Evolutionary conservation across 306 rosid genomes (phyloP).

Genomic region (Cucurbita pepo): DNA sequence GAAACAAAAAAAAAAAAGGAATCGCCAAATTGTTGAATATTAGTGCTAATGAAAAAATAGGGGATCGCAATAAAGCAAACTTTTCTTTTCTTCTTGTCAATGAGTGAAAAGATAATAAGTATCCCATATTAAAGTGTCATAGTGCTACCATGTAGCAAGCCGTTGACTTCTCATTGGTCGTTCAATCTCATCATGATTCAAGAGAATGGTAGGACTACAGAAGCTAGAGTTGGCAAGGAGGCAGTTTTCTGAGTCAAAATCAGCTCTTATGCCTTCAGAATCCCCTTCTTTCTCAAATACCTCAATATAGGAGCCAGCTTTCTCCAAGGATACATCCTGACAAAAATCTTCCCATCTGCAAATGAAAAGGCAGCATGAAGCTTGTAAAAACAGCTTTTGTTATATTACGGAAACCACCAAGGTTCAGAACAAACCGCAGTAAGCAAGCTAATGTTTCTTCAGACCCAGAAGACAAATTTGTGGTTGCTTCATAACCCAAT

Average conservation of each 20-base stretch:
- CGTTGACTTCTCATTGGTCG: conserved; percentile 36
- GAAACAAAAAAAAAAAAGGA: background rate
- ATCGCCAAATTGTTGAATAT: background rate
- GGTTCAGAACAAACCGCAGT: conserved; percentile 39
- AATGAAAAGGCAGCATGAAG: background rate
- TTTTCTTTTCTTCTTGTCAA: background rate
- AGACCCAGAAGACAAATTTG: conserved; percentile 21
- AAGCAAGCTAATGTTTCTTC: conserved; percentile 45
- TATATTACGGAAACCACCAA: background rate
- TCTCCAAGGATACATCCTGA: conserved; percentile 59
- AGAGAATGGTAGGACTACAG: conserved; percentile 10
- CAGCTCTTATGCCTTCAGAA: conserved; percentile 14
- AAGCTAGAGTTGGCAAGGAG: conserved; percentile 21
- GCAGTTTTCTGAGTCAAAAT: conserved; percentile 23
- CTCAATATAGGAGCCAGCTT: conserved; percentile 39
- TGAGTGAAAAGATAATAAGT: background rate
- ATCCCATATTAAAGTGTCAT: background rate
- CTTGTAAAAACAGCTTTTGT: conserved; percentile 2
- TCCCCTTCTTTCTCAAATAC: conserved; percentile 14
- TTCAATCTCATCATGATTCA: conserved; percentile 20
- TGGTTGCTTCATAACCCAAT: conserved; percentile 28
- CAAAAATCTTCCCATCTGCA: conserved; percentile 81
- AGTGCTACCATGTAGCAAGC: conserved; percentile 26
- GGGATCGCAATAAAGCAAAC: background rate
- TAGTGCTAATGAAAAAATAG: background rate